Evolutionary conservation across 257 asterid species (phyloP).

Genomic region (Gentiana macrophylla): DNA sequence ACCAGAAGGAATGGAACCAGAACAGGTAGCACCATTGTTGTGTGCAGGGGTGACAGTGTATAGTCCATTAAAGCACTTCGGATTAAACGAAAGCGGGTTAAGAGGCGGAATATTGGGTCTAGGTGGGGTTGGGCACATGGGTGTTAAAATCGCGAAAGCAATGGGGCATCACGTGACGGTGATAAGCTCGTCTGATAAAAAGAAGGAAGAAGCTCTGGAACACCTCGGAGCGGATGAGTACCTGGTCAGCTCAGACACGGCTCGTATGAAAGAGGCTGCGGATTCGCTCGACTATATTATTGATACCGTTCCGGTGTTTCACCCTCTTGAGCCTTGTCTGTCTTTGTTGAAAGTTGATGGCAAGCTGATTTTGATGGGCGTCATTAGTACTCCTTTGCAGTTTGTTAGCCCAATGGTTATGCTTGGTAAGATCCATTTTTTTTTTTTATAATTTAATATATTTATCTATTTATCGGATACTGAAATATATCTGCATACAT

Average conservation of each 20-base stretch:
- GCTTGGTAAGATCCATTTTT: conserved; percentile 74
- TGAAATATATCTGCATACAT: no score
- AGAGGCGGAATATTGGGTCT: conserved; percentile 81
- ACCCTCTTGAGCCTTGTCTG: conserved; percentile 80
- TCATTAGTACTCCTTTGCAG: conserved; percentile 72
- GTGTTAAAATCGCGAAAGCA: conserved; percentile 87
- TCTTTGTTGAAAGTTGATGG: conserved; percentile 76
- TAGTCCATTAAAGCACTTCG: conserved; percentile 84
- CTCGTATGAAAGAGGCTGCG: conserved; percentile 42
- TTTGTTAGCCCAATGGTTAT: conserved; percentile 76
- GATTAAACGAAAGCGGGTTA: conserved; percentile 51
- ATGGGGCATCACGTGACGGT: conserved; percentile 87
- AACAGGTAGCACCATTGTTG: conserved; percentile 86
- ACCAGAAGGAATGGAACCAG: conserved; percentile 81
- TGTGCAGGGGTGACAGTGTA: conserved; percentile 90
- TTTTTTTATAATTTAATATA: conserved; percentile 8
- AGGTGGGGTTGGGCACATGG: conserved; percentile 99
- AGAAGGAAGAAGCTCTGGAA: conserved; percentile 63
- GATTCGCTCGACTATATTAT: conserved; percentile 84
- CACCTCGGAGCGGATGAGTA: conserved; percentile 90
- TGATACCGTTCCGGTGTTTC: conserved; percentile 74
- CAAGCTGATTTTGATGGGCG: conserved; percentile 84
- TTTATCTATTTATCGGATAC: no score
- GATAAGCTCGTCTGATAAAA: conserved; percentile 76
- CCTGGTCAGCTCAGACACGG: conserved; percentile 61